A percentile compares a stretch with the other conserved stretches of the same genome.
Conservation (phyloP, 129 eudicot genomes). For the Heracleum sosnowskyi region DNA sequence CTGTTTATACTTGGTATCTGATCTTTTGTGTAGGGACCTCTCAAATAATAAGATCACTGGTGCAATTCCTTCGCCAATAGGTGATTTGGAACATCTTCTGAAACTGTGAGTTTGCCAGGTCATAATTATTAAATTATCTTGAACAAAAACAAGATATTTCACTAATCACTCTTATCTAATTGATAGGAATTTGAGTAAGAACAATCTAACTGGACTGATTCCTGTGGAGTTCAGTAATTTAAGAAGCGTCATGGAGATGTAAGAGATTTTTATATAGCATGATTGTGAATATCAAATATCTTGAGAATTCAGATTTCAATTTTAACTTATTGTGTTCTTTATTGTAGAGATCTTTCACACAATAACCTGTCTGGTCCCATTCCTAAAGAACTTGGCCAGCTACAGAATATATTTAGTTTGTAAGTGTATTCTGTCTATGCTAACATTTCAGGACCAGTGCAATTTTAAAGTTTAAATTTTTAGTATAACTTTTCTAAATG, state of each 20-base stretch:
- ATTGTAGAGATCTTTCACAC: slow-evolving; percentile 69
- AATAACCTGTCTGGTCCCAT: slow-evolving; percentile 71
- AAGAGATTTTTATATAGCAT: slow-evolving; percentile 15
- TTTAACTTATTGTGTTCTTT: not conserved
- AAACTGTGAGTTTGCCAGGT: slow-evolving; percentile 49
- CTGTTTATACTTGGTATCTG: not conserved
- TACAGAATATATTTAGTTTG: slow-evolving; percentile 79
- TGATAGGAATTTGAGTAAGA: slow-evolving; percentile 70
- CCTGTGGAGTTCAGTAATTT: slow-evolving; percentile 94
- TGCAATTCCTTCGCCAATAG: slow-evolving; percentile 76
- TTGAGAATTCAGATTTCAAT: not conserved
- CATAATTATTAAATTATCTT: not conserved
- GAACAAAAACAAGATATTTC: not conserved
- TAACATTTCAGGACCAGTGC: not conserved
- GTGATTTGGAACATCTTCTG: slow-evolving; percentile 95
- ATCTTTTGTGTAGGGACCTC: slow-evolving; percentile 52
- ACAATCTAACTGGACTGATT: slow-evolving; percentile 50
- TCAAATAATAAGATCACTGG: slow-evolving; percentile 79
- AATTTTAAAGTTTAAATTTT: not conserved
- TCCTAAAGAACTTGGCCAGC: slow-evolving; percentile 90
- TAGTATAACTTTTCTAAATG: not conserved
- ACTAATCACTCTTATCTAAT: not conserved
- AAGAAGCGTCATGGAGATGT: slow-evolving; percentile 91
- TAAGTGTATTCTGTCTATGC: slow-evolving; percentile 16
- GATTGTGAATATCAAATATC: slow-evolving; percentile 1